Conservation (phyloP, 768 basidiomycete species). For the Pholiota molesta region DNA sequence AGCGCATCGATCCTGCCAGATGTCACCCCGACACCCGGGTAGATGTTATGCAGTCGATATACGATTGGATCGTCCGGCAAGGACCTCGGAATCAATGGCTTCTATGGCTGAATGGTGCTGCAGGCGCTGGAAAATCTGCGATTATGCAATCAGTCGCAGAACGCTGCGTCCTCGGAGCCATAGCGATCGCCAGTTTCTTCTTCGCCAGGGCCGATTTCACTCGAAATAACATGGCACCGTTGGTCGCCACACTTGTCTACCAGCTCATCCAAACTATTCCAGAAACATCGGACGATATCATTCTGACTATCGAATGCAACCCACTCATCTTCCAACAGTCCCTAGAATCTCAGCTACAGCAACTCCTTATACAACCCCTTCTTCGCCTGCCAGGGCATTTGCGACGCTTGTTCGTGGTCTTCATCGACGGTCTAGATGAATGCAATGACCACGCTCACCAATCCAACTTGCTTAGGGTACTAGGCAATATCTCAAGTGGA, state of each 20-base stretch:
- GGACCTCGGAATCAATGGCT: neutral
- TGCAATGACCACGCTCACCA: slow-evolving; percentile 8
- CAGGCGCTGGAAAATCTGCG: slow-evolving; percentile 22
- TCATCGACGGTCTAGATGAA: slow-evolving; percentile 20
- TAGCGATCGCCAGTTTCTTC: slow-evolving; percentile 19
- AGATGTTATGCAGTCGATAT: slow-evolving; percentile 18
- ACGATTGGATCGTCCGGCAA: slow-evolving; percentile 16
- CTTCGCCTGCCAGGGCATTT: neutral
- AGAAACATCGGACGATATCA: slow-evolving; percentile 5
- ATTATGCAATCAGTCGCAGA: slow-evolving; percentile 21
- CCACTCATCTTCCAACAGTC: slow-evolving; percentile 16
- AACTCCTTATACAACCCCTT: slow-evolving; percentile 12
- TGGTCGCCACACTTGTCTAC: slow-evolving; percentile 17
- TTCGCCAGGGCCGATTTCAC: slow-evolving; percentile 10
- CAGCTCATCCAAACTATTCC: slow-evolving; percentile 11
- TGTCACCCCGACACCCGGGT: slow-evolving; percentile 19
- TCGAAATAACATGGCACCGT: slow-evolving; percentile 3
- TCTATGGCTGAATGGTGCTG: slow-evolving; percentile 18
- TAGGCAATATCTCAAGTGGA: neutral
- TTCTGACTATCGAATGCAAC: slow-evolving; percentile 9
- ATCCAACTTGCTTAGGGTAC: neutral
- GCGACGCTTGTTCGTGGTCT: neutral
- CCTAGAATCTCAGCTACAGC: slow-evolving; percentile 15
- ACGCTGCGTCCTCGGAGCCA: slow-evolving; percentile 2
- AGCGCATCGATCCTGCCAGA: slow-evolving; percentile 18